Evolutionary conservation across 805 yeast species (phyloP).

Genomic region (Dipodascus albidus): DNA sequence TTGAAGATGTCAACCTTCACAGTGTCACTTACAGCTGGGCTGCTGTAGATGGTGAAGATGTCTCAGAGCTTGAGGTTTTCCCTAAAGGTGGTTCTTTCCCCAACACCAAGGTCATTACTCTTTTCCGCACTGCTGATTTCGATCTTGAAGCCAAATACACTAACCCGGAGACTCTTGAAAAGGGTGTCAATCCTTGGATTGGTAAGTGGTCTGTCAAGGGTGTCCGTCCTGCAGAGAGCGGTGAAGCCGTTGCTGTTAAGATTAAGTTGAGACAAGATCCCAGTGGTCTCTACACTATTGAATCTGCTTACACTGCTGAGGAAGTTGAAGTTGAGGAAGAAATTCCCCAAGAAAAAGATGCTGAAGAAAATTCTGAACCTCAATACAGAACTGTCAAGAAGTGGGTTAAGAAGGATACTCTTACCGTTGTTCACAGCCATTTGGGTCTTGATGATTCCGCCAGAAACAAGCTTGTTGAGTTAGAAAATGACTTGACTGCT

Average conservation of each 20-base stretch:
- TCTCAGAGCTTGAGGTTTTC: conserved; percentile 91
- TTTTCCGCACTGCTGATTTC: conserved; percentile 86
- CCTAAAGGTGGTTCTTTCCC: conserved; percentile 89
- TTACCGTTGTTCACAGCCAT: conserved; percentile 48
- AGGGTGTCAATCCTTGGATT: conserved; percentile 48
- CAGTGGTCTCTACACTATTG: conserved; percentile 88
- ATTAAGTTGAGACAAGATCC: conserved; percentile 95
- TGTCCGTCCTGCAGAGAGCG: conserved; percentile 58
- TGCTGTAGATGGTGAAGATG: conserved; percentile 80
- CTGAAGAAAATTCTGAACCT: conserved; percentile 50
- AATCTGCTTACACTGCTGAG: conserved; percentile 89
- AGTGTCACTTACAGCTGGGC: conserved; percentile 95
- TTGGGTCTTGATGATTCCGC: conserved; percentile 45
- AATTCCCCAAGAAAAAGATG: conserved; percentile 50
- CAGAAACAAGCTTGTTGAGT: conserved; percentile 59
- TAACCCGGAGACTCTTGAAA: conserved; percentile 58
- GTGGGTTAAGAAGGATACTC: conserved; percentile 81
- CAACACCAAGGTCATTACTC: conserved; percentile 87
- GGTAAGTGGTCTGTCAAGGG: conserved; percentile 85
- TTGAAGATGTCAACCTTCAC: conserved; percentile 86
- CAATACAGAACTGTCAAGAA: conserved; percentile 84
- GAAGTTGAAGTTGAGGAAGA: conserved; percentile 85
- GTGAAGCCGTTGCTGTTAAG: conserved; percentile 75
- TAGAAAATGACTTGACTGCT: conserved; percentile 72
- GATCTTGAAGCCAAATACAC: conserved; percentile 80